A percentile compares a stretch with the other conserved stretches of the same genome.
These are phyloP conservation scores for Lepidium campestre DNA, from an alignment of 441 rosid species.

Conservation along the genomic window DNA sequence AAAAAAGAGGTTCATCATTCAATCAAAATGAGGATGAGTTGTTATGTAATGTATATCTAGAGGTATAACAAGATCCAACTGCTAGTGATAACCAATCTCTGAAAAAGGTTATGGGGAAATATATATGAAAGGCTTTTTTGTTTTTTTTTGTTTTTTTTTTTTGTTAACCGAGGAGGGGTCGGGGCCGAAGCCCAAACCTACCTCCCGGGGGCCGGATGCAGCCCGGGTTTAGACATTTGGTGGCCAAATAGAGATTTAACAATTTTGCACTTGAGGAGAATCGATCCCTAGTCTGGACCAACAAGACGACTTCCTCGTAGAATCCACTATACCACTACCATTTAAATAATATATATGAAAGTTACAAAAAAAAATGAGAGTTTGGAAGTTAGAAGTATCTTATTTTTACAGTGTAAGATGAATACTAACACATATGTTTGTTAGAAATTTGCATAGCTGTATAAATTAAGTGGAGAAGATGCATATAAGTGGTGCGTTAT, in stretches of 20 bases:
- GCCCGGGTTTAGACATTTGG: no score
- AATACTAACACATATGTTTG: background rate
- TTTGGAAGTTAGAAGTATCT: background rate
- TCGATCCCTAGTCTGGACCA: no score
- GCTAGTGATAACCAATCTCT: background rate
- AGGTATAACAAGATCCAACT: background rate
- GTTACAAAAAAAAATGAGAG: background rate
- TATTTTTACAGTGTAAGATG: background rate
- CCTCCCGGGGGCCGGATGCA: no score
- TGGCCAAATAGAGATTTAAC: no score
- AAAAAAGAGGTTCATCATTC: background rate
- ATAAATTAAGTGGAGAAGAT: background rate
- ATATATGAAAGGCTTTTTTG: no score
- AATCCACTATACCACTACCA: no score
- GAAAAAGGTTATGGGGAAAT: background rate
- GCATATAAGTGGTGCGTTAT: background rate
- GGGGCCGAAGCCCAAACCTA: no score
- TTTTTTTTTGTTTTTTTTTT: no score
- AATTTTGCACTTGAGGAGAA: no score
- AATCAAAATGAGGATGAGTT: background rate
- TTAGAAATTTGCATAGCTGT: background rate
- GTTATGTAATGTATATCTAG: background rate
- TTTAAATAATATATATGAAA: no score
- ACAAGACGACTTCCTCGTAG: no score
- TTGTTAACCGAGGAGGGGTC: no score